Conservation (phyloP, 2,329 filamentous ascomycete species). For the Fusarium sulawesiense region DNA sequence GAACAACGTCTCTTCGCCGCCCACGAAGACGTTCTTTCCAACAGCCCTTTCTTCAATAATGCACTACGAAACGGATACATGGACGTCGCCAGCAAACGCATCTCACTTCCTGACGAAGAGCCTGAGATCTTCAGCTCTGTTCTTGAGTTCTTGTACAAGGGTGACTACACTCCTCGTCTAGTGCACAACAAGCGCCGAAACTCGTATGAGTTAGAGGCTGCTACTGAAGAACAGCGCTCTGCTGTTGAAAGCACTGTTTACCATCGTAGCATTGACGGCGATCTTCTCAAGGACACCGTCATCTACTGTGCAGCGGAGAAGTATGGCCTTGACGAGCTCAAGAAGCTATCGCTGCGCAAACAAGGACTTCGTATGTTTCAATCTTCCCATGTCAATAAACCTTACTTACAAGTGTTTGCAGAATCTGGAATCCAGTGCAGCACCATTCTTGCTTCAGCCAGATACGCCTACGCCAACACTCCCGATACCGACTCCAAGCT, state of each 20-base stretch:
- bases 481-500: slow-evolving; percentile 92
- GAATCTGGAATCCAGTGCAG: slow-evolving; percentile 84
- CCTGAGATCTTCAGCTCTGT: slow-evolving; percentile 92
- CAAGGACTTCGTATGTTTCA: slow-evolving; percentile 78
- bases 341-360: slow-evolving; percentile 86
- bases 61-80: slow-evolving; percentile 52
- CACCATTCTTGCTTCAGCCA: slow-evolving; percentile 87
- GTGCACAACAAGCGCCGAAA: slow-evolving; percentile 84
- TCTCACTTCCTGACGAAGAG: slow-evolving; percentile 85
- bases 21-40: slow-evolving; percentile 84
- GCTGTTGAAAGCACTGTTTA: slow-evolving; percentile 74
- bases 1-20: slow-evolving; percentile 90
- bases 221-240: slow-evolving; percentile 57
- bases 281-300: slow-evolving; percentile 87
- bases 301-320: slow-evolving; percentile 90
- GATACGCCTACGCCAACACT: slow-evolving; percentile 89
- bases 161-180: slow-evolving; percentile 88
- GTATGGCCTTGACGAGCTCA: slow-evolving; percentile 85
- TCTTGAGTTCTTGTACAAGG: slow-evolving; percentile 93
- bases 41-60: slow-evolving; percentile 78
- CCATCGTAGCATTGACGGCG: slow-evolving; percentile 70
- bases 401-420: slow-evolving; percentile 42
- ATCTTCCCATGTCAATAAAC: not conserved
- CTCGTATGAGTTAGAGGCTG: slow-evolving; percentile 83
- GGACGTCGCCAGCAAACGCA: slow-evolving; percentile 67